Evolutionary conservation across 306 rosid genomes (phyloP), one percentile per base, ranked within the genome.

Genomic region (Astragalus glycyphyllos): DNA sequence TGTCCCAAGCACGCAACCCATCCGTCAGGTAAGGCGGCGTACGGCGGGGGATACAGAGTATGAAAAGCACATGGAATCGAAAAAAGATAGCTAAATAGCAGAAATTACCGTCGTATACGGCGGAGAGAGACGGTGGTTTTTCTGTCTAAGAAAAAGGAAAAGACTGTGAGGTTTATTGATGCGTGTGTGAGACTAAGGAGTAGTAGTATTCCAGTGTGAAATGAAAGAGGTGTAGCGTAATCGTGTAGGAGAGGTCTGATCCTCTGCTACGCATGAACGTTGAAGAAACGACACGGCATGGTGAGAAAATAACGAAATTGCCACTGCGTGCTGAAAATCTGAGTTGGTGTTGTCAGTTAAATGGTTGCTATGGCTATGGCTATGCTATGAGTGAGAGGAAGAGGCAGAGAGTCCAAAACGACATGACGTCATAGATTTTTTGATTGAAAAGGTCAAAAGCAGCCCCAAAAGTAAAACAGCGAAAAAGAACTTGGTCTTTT

Each of bases 1-100:
- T 66, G 65, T 83, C 73, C 91, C 88, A 55, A 89, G 84, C 78
- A 87, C 86, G 85, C 99, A 94, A 68, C 99, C 97, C 99, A 94
- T 94, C 64, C 74, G 79, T 86, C 80, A 88, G 71, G 48, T 32
- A 65, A 14, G 69, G 76, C 70, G 58, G 78, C 20, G 55, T 13
- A 74, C 67, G 69, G 68, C 79, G 73, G 16, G 58, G 70, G 65
- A 23, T 66, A 45, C 44, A 68, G 48, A 54, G 77, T 32, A 16
- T 14, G 45, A 20, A 50, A 67, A 73, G 75, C 8, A 58, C 96
- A 90, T 85, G 76, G 78, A 77, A 65, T 40, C 10, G 26, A 20
- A 13, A 47, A 42, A 51, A 17, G 3, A 11, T 0, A 40, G 17
- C 8, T 23, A 38, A 14, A 41, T 16, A 6, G 8, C 49, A 31